These are phyloP conservation scores for Penicillium corylophilum DNA, from an alignment of 2,329 filamentous ascomycete genomes.

Conservation along the genomic window DNA sequence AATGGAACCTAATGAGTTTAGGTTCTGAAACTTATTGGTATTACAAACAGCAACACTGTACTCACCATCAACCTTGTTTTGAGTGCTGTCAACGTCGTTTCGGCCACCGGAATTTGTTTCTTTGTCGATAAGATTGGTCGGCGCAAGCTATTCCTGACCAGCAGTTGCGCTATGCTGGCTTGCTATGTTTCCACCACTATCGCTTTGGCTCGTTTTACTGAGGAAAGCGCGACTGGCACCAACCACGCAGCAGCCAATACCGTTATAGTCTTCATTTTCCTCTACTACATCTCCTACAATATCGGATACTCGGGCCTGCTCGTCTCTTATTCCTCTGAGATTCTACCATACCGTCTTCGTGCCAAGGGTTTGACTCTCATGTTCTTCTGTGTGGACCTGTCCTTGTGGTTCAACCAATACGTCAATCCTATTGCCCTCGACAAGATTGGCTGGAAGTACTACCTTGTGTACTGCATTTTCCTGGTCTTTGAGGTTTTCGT, in stretches of 20 bases:
- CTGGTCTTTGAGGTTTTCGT: slow-evolving; percentile 31
- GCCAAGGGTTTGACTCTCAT: slow-evolving; percentile 48
- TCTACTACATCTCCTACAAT: slow-evolving; percentile 14
- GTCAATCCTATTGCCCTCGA: slow-evolving; percentile 34
- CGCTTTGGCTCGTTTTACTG: slow-evolving; percentile 9
- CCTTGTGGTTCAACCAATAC: slow-evolving; percentile 38
- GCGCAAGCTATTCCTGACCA: slow-evolving; percentile 14
- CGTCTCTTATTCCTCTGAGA: slow-evolving; percentile 47
- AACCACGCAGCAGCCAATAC: background rate
- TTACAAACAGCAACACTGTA: slow-evolving; percentile 14
- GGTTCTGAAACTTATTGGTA: slow-evolving; percentile 17
- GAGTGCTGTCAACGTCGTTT: slow-evolving; percentile 17
- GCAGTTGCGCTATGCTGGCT: slow-evolving; percentile 11
- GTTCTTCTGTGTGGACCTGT: slow-evolving; percentile 34
- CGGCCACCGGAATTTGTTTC: slow-evolving; percentile 17
- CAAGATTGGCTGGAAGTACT: slow-evolving; percentile 38
- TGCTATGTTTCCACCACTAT: slow-evolving; percentile 13
- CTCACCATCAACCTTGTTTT: slow-evolving; percentile 17
- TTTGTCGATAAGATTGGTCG: slow-evolving; percentile 15
- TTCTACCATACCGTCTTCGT: slow-evolving; percentile 51
- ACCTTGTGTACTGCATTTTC: slow-evolving; percentile 39
- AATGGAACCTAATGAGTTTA: slow-evolving; percentile 1
- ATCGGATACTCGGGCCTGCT: slow-evolving; percentile 29
- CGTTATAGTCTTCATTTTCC: slow-evolving; percentile 12
- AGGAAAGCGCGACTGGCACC: background rate